Evolutionary conservation across 495 filamentous ascomycete species (phyloP).

Genomic region (Rostrohypoxylon terebratum): DNA sequence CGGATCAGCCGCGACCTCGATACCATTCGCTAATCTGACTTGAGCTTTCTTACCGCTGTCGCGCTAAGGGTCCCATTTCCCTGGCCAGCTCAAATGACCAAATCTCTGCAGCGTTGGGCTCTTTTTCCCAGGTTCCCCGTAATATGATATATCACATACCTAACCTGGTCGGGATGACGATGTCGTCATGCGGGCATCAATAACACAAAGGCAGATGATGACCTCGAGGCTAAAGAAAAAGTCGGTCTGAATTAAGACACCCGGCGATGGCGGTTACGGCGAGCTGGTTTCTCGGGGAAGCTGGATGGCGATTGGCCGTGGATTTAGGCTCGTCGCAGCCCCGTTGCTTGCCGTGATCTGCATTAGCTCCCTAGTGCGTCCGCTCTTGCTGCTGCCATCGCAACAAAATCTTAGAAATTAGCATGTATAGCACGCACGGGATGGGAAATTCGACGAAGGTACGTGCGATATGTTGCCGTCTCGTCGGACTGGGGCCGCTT

Average conservation of each 20-base stretch:
- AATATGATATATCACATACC: conserved; percentile 42
- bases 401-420: conserved; percentile 26
- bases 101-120: conserved; percentile 46
- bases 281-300: conserved; percentile 26
- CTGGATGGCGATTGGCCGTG: conserved; percentile 42
- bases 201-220: conserved; percentile 26
- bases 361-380: conserved; percentile 37
- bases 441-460: conserved; percentile 36
- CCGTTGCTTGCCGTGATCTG: conserved; percentile 41
- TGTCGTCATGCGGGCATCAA: conserved; percentile 32
- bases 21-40: conserved; percentile 42
- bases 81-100: conserved; percentile 39
- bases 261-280: conserved; percentile 24
- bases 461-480: conserved; percentile 28
- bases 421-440: conserved; percentile 11
- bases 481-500: conserved; percentile 38
- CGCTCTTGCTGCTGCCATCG: conserved; percentile 27
- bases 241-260: conserved; percentile 36
- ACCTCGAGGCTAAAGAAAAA: conserved; percentile 37
- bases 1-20: conserved; percentile 44
- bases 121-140: conserved; percentile 21
- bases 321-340: conserved; percentile 45
- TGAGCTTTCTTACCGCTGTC: conserved; percentile 29
- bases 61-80: conserved; percentile 40
- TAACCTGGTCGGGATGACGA: conserved; percentile 37